A percentile compares a stretch with the other conserved stretches of the same genome.
These are phyloP conservation scores for Triticum monococcum DNA, from an alignment of 176 grass and related monocot species.

Conservation along the genomic window DNA sequence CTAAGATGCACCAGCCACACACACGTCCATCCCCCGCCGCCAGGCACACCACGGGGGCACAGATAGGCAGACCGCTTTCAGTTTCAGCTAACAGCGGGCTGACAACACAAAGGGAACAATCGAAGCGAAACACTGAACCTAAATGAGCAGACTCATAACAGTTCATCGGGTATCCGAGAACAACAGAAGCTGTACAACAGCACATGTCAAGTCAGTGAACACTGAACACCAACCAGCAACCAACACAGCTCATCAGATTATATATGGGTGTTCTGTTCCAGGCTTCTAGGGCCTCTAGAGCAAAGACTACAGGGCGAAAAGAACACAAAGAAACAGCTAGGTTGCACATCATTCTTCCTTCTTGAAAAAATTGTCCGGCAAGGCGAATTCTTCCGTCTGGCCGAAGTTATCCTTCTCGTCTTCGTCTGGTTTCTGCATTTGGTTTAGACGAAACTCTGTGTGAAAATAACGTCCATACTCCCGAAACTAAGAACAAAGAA, in stretches of 20 bases:
- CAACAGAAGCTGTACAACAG: slow-evolving; percentile 20
- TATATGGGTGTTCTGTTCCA: neutral
- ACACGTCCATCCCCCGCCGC: too few relatives aligned
- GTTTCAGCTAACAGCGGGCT: neutral
- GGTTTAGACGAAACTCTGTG: neutral
- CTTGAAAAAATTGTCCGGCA: slow-evolving; percentile 58
- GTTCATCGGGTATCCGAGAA: neutral
- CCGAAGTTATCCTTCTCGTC: slow-evolving; percentile 68
- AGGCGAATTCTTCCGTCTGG: slow-evolving; percentile 76
- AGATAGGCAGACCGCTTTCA: too few relatives aligned
- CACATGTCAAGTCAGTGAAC: neutral
- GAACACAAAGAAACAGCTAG: neutral
- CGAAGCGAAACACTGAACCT: neutral
- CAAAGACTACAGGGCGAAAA: neutral
- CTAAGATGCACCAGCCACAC: too few relatives aligned
- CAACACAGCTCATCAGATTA: neutral
- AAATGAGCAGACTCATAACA: neutral
- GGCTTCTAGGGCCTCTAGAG: neutral
- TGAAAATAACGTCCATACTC: neutral
- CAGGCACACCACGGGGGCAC: too few relatives aligned
- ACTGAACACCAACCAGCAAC: too few relatives aligned
- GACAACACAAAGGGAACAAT: neutral
- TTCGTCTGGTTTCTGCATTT: slow-evolving; percentile 79
- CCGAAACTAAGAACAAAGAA: neutral
- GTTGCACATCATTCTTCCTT: slow-evolving; percentile 61